Evolutionary conservation across 306 rosid genomes (phyloP).

Genomic region (Lathyrus aphaca): DNA sequence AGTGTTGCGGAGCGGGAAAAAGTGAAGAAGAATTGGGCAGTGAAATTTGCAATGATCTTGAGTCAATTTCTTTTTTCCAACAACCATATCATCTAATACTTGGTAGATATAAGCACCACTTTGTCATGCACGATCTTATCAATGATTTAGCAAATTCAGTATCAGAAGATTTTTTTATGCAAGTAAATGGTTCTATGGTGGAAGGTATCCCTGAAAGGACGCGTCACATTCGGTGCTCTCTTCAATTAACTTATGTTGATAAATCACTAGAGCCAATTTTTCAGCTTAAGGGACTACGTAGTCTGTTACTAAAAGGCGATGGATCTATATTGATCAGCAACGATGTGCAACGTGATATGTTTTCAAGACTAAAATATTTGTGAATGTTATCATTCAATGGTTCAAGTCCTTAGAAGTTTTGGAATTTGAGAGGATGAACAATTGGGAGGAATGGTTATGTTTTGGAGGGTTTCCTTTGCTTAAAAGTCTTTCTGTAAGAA

Average conservation of each 20-base stretch:
- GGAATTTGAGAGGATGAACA: background rate
- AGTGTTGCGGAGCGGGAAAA: background rate
- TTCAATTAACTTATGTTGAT: too few species aligned
- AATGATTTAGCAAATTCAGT: slow-evolving; percentile 50
- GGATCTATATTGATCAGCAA: too few species aligned
- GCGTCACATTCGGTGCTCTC: too few species aligned
- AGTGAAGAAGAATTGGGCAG: slow-evolving; percentile 46
- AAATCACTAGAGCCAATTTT: background rate
- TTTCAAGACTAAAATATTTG: too few species aligned
- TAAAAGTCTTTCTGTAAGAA: background rate
- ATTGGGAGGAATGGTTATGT: slow-evolving; percentile 34
- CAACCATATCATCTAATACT: too few species aligned
- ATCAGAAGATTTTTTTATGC: slow-evolving; percentile 28
- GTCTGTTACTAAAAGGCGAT: too few species aligned
- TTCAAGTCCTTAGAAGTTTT: slow-evolving; percentile 19
- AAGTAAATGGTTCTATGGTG: background rate
- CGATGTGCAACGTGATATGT: too few species aligned
- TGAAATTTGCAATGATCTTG: slow-evolving; percentile 42
- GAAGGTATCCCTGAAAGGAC: background rate
- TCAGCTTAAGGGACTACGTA: background rate
- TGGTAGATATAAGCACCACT: too few species aligned
- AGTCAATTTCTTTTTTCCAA: slow-evolving; percentile 51
- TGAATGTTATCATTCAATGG: too few species aligned
- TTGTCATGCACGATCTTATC: slow-evolving; percentile 50
- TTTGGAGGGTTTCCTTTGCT: slow-evolving; percentile 8